A percentile compares a stretch with the other conserved stretches of the same genome.
These are phyloP conservation scores for Antrodiella citrinella DNA, from an alignment of 768 basidiomycete species.

Conservation along the genomic window DNA sequence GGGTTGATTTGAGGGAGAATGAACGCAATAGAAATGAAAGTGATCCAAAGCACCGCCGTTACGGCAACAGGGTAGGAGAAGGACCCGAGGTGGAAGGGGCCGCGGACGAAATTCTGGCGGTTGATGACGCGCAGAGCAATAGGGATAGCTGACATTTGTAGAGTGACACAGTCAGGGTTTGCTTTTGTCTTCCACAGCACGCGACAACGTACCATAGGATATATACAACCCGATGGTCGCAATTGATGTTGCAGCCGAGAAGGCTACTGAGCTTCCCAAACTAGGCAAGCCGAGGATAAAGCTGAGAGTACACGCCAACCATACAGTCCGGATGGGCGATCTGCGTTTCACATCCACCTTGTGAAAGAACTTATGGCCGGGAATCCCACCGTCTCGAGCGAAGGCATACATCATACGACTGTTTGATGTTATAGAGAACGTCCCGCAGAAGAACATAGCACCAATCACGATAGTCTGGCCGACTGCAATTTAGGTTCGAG, in stretches of 20 bases:
- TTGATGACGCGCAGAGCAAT: conserved; percentile 62
- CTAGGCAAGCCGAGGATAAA: conserved; percentile 71
- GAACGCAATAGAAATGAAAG: conserved; percentile 66
- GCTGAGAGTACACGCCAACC: conserved; percentile 71
- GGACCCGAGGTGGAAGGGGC: conserved; percentile 63
- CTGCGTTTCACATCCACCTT: conserved; percentile 50
- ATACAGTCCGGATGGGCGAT: conserved; percentile 72
- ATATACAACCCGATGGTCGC: conserved; percentile 74
- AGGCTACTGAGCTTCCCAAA: conserved; percentile 66
- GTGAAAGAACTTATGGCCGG: conserved; percentile 59
- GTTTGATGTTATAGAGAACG: conserved; percentile 73
- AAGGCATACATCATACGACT: conserved; percentile 83
- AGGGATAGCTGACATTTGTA: conserved; percentile 55
- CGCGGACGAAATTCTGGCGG: conserved; percentile 48
- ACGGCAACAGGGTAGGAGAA: conserved; percentile 56
- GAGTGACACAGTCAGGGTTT: too few relatives aligned
- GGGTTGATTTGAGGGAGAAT: conserved; percentile 67
- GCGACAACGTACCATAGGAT: conserved; percentile 45
- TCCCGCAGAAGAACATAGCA: conserved; percentile 70
- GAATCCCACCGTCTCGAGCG: conserved; percentile 66
- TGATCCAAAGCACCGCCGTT: conserved; percentile 57
- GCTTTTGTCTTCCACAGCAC: too few relatives aligned
- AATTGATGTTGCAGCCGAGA: conserved; percentile 46
- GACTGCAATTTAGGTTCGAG: background rate
- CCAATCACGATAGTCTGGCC: conserved; percentile 54